phyloP scores from a whole-genome alignment of 2,329 filamentous ascomycete genomes.

The Fusarium lateritium region DNA sequence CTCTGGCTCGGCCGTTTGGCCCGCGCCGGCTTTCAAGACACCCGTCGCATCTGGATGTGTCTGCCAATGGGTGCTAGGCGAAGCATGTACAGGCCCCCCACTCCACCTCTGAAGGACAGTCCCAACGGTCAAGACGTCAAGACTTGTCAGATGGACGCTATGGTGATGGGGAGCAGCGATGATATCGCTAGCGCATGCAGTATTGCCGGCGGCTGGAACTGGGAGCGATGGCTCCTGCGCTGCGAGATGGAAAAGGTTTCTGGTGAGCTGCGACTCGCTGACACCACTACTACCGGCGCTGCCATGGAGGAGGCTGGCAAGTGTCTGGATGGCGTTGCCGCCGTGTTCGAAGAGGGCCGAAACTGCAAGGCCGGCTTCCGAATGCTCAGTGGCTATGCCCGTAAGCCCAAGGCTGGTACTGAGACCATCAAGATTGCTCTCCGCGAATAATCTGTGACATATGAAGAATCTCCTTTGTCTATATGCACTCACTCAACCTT shows the following conservation, averaged over 20 bases:
- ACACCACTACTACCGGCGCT: slow-evolving; percentile 66
- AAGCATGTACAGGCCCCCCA: slow-evolving; percentile 51
- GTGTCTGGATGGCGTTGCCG: slow-evolving; percentile 72
- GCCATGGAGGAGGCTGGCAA: slow-evolving; percentile 70
- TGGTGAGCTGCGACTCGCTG: slow-evolving; percentile 72
- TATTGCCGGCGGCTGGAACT: slow-evolving; percentile 88
- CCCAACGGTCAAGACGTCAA: slow-evolving; percentile 58
- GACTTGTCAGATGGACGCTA: slow-evolving; percentile 72
- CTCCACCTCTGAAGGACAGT: slow-evolving; percentile 54
- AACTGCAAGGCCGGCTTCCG: slow-evolving; percentile 72
- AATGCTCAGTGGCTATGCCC: slow-evolving; percentile 73
- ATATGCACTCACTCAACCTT: slow-evolving; percentile 24
- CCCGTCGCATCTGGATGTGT: slow-evolving; percentile 90
- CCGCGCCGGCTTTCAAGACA: slow-evolving; percentile 81
- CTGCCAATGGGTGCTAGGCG: slow-evolving; percentile 80
- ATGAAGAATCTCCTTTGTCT: slow-evolving; percentile 46
- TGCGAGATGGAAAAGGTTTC: slow-evolving; percentile 85
- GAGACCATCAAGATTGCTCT: slow-evolving; percentile 59
- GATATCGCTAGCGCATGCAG: slow-evolving; percentile 83
- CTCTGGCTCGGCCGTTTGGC: slow-evolving; percentile 82
- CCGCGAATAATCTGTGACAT: slow-evolving; percentile 38
- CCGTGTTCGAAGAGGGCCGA: slow-evolving; percentile 75
- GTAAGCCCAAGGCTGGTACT: slow-evolving; percentile 66
- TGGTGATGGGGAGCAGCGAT: slow-evolving; percentile 76
- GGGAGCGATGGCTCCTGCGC: slow-evolving; percentile 96